These are phyloP conservation scores for Cucumis hystrix DNA, from an alignment of 306 rosid genomes.

Conservation along the genomic window DNA sequence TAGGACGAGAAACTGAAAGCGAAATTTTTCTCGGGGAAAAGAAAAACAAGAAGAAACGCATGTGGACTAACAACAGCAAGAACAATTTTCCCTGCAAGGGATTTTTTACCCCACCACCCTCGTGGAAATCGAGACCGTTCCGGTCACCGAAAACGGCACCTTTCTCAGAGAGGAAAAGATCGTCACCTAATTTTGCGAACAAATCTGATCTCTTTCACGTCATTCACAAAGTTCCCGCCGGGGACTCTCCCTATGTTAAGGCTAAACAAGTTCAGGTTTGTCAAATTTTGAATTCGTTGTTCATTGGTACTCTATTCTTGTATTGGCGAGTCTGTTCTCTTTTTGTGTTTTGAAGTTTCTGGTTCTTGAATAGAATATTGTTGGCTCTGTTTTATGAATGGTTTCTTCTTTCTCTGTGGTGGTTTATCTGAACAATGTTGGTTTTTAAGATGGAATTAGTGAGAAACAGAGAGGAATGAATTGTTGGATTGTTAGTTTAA, in stretches of 20 bases:
- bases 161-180: conserved; percentile 44
- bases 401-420: too few species aligned
- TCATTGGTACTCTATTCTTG: neutral
- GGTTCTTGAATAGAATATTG: neutral
- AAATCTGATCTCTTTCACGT: conserved; percentile 47
- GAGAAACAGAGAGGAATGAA: neutral
- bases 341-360: neutral
- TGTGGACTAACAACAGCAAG: conserved; percentile 33
- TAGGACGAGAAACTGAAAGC: neutral
- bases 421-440: neutral
- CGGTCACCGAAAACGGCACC: conserved; percentile 22
- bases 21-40: conserved; percentile 15
- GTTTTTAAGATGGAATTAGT: neutral
- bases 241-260: conserved; percentile 85
- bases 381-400: neutral
- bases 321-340: neutral
- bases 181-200: conserved; percentile 24
- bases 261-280: conserved; percentile 92
- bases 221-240: conserved; percentile 72
- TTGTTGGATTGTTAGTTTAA: neutral
- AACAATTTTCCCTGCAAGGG: conserved; percentile 25
- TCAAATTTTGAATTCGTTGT: neutral
- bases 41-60: neutral
- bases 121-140: conserved; percentile 24
- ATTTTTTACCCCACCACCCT: conserved; percentile 42